phyloP scores from a whole-genome alignment of 352 stramenopile genomes.

The Thraustotheca clavata region DNA sequence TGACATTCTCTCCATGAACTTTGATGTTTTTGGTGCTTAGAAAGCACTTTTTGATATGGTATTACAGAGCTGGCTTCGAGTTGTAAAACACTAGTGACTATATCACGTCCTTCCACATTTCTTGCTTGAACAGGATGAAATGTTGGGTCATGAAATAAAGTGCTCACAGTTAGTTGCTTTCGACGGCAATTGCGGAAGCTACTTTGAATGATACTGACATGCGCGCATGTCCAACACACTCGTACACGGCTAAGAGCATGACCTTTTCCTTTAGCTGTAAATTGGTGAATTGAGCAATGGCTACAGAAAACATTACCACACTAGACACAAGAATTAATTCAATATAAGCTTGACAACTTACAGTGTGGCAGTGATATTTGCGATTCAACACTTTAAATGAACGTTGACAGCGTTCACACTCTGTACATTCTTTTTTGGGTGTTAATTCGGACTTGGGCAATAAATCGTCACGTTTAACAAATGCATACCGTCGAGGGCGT shows the following conservation, averaged over 20 bases:
- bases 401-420: constrained; percentile 75
- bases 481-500: neutral
- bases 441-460: neutral
- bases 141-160: neutral
- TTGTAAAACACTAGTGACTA: neutral
- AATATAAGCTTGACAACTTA: constrained; percentile 22
- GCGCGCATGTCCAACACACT: neutral
- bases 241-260: neutral
- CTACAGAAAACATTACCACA: constrained; percentile 81
- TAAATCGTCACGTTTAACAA: constrained; percentile 3
- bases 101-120: neutral
- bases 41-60: neutral
- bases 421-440: neutral
- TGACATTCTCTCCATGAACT: too few species aligned
- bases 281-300: constrained; percentile 82
- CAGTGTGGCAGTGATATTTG: constrained; percentile 86
- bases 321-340: constrained; percentile 23
- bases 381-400: constrained; percentile 82
- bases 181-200: neutral
- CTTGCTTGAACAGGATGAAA: neutral
- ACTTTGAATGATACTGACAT: neutral
- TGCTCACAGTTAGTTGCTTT: neutral
- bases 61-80: neutral
- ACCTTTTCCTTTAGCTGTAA: constrained; percentile 28
- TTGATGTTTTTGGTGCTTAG: neutral